These are phyloP conservation scores for Pythium plurisporium DNA, from an alignment of 352 stramenopile genomes.

Conservation along the genomic window DNA sequence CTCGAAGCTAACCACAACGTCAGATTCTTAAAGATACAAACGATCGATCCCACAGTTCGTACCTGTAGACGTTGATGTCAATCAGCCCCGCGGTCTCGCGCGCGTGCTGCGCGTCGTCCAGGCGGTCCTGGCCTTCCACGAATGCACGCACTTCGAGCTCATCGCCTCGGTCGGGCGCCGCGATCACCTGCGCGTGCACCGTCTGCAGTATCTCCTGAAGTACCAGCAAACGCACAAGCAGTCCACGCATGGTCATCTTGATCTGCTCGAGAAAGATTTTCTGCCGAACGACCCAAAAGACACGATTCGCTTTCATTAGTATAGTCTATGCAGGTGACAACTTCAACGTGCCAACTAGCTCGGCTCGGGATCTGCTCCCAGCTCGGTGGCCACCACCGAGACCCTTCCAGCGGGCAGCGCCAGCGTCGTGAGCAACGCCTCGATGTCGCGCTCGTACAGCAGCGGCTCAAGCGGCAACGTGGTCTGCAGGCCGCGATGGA, in stretches of 20 bases:
- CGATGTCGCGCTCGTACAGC: slow-evolving; percentile 50
- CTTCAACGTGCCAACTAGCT: neutral
- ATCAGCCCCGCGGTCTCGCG: slow-evolving; percentile 42
- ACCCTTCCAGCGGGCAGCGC: neutral
- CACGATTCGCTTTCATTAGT: neutral
- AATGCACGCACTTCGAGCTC: slow-evolving; percentile 60
- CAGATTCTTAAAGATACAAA: neutral
- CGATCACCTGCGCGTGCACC: slow-evolving; percentile 41
- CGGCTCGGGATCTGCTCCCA: neutral
- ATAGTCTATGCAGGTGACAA: neutral
- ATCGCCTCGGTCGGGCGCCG: slow-evolving; percentile 62
- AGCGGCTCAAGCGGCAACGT: slow-evolving; percentile 48
- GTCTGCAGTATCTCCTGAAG: neutral
- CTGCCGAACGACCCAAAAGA: neutral
- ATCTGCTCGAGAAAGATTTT: neutral
- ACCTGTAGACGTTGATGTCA: slow-evolving; percentile 62
- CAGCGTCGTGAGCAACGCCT: neutral
- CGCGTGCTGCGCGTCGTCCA: slow-evolving; percentile 36
- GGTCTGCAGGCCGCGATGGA: slow-evolving; percentile 36
- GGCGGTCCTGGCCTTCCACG: slow-evolving; percentile 32
- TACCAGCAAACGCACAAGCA: neutral
- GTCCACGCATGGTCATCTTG: neutral
- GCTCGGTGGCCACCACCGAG: neutral
- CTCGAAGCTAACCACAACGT: slow-evolving; percentile 34
- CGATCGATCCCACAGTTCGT: too few species aligned